These are phyloP conservation scores for Cercospora zeae-maydis DNA, from an alignment of 2,329 filamentous ascomycete species.

Conservation along the genomic window DNA sequence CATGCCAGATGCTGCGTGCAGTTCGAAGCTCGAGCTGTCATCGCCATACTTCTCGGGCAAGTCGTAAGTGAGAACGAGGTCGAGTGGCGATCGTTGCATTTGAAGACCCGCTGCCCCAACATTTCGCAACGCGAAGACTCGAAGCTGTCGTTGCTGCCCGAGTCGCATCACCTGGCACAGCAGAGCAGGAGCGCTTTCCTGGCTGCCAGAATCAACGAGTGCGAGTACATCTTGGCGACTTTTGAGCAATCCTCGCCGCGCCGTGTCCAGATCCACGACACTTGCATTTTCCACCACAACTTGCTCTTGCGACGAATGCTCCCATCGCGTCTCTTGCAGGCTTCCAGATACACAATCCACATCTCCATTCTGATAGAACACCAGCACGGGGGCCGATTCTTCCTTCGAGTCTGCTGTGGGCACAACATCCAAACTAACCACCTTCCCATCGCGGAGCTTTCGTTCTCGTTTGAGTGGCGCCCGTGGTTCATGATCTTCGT, in stretches of 20 bases:
- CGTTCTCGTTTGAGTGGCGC: constrained; percentile 30
- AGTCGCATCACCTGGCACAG: constrained; percentile 22
- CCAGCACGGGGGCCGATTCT: constrained; percentile 21
- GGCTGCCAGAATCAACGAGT: constrained; percentile 31
- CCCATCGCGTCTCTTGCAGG: constrained; percentile 28
- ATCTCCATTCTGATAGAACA: constrained; percentile 32
- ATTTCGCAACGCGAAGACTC: constrained; percentile 21
- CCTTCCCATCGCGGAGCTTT: constrained; percentile 34
- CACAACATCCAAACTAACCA: constrained; percentile 25
- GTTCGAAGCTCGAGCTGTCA: constrained; percentile 25
- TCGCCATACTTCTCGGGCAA: constrained; percentile 21
- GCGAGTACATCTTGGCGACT: constrained; percentile 45
- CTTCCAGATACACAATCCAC: constrained; percentile 34
- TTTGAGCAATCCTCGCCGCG: constrained; percentile 44
- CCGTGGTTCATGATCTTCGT: constrained; percentile 30
- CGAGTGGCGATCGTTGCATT: constrained; percentile 13
- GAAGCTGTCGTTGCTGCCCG: constrained; percentile 15
- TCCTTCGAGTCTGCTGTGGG: constrained; percentile 4
- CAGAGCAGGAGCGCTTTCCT: constrained; percentile 15
- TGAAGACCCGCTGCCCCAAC: constrained; percentile 15
- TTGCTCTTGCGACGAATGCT: constrained; percentile 23
- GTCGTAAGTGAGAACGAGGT: constrained; percentile 24
- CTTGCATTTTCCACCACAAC: constrained; percentile 28
- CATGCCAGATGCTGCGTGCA: constrained; percentile 58
- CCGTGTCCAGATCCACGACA: constrained; percentile 36